A percentile compares a stretch with the other conserved stretches of the same genome.
Conservation (phyloP, 2,329 filamentous ascomycete species). For the Nannizziopsis arthrosporioides region DNA sequence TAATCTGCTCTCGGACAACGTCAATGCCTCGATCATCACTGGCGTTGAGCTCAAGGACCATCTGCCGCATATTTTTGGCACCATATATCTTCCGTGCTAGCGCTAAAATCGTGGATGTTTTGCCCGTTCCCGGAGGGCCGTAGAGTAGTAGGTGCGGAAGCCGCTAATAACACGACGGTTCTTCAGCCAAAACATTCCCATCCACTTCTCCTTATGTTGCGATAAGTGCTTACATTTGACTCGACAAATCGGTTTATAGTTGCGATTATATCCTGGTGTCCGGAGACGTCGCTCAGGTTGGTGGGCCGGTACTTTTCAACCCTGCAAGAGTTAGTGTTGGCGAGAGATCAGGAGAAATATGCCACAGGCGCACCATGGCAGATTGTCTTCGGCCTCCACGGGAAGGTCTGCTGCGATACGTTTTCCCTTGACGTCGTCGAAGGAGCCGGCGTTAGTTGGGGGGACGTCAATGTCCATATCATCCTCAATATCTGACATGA, state of each 20-base stretch:
- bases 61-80: constrained; percentile 82
- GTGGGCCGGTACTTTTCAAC: constrained; percentile 94
- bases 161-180: constrained; percentile 37
- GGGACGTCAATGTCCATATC: constrained; percentile 57
- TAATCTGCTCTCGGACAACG: constrained; percentile 96
- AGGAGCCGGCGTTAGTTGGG: constrained; percentile 53
- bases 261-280: constrained; percentile 90
- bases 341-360: background rate
- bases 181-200: background rate
- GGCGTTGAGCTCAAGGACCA: constrained; percentile 96
- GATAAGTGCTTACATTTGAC: constrained; percentile 50
- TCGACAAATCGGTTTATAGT: constrained; percentile 98
- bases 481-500: constrained; percentile 48
- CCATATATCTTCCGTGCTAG: constrained; percentile 91
- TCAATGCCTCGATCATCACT: constrained; percentile 97
- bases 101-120: constrained; percentile 91
- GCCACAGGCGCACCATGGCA: constrained; percentile 60
- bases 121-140: constrained; percentile 89
- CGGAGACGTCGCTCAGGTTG: constrained; percentile 82
- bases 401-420: constrained; percentile 84
- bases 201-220: background rate
- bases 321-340: constrained; percentile 40
- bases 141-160: constrained; percentile 94
- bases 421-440: constrained; percentile 70
- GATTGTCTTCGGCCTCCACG: constrained; percentile 80